Base-by-base conservation (phyloP, 202 grass and related monocot genomes). In the Tripidium arundinaceum region DNA sequence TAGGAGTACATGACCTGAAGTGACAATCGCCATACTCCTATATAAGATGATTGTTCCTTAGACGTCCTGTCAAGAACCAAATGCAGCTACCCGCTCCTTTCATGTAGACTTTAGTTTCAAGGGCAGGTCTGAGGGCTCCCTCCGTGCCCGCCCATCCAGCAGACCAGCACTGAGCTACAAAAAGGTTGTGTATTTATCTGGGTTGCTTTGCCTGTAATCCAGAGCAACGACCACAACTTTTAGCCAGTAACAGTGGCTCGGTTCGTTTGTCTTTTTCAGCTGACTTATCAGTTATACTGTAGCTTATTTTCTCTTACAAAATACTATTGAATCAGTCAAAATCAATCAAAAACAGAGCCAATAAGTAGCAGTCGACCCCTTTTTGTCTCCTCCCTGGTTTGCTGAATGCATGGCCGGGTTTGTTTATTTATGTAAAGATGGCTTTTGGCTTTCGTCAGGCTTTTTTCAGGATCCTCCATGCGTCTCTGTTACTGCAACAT, bases 181-280 rank as follows among this genome's bases (percentile, higher is more conserved):
- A n/a, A 42, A 7, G 38, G 4, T 11, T 6, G 8, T 28, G 15
- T 49, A 74, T 26, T 19, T 54, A 16, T 57, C 36, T 41, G 8
- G 67, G 12, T 85, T 85, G 68, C 83, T 85, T 79, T 57, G 60
- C 11, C 46, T 74, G 68, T 46, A 85, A 66, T 80, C 72, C 26
- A 85, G 38, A 62, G 60, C 60, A 74, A 46, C 59, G 29, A 13
- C 46, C 4, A 16, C 5, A 13, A 6, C 11, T 65, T 66, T 72
- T 58, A 58, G 8, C 11, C 50, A 55, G n/a, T n/a, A n/a, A n/a
- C n/a, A n/a, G n/a, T n/a, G n/a, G n/a, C n/a, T n/a, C n/a, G n/a
- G n/a, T n/a, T n/a, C n/a, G n/a, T n/a, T n/a, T n/a, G n/a, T n/a
- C n/a, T n/a, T n/a, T n/a, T n/a, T n/a, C n/a, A n/a, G n/a, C n/a